phyloP scores from a whole-genome alignment of 2,329 filamentous ascomycete species.

The Neofusicoccum ribis region DNA sequence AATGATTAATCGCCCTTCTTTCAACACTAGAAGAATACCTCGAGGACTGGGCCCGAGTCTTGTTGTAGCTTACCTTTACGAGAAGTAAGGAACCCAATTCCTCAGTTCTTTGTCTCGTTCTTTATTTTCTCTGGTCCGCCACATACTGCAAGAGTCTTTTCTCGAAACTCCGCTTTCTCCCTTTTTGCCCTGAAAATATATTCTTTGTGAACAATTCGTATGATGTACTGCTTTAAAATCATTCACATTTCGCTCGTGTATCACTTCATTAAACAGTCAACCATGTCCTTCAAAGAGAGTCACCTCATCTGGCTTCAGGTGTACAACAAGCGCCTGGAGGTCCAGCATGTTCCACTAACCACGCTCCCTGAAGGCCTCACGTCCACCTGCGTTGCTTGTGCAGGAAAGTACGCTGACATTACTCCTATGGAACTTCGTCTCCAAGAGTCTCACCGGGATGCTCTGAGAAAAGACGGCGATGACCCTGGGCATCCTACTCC shows the following conservation, averaged over 20 bases:
- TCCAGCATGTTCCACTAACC: background rate
- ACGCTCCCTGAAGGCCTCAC: background rate
- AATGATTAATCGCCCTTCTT: too few species aligned
- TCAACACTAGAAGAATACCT: background rate
- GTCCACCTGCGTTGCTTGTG: background rate
- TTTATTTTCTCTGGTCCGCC: background rate
- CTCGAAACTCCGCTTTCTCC: background rate
- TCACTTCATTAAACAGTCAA: background rate
- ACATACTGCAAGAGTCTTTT: too few species aligned
- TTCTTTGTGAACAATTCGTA: too few species aligned
- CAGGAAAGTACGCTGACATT: background rate
- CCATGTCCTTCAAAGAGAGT: background rate
- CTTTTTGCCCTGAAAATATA: background rate
- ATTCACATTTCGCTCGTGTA: background rate
- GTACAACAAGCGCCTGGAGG: background rate
- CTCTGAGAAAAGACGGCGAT: background rate
- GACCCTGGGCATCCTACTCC: background rate
- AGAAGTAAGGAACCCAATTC: background rate
- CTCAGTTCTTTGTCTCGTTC: background rate
- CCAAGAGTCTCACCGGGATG: background rate
- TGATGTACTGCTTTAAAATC: background rate
- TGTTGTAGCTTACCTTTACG: background rate
- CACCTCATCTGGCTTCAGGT: slow-evolving; percentile 1
- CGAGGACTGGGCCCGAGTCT: background rate
- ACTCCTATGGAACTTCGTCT: background rate